Percentiles rank a stretch among this genome's conserved stretches.
Evolutionary conservation across 2,329 filamentous ascomycete species (phyloP).

Genomic region (Monosporascus sp.): DNA sequence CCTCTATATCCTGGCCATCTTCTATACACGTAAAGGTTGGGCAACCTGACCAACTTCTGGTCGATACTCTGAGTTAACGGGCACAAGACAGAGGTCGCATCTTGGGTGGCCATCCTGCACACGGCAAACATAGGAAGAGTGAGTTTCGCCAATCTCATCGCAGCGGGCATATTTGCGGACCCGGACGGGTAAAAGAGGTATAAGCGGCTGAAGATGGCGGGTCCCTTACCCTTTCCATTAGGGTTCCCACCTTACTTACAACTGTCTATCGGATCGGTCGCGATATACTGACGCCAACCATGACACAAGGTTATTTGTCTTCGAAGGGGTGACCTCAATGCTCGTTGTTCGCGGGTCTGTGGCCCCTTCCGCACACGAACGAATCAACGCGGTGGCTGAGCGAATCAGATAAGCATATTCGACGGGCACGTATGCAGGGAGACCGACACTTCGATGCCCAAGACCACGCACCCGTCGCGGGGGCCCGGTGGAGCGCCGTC

Average conservation of each 20-base stretch:
- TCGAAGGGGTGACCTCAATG: slow-evolving; percentile 23
- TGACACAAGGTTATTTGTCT: slow-evolving; percentile 17
- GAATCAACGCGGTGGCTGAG: slow-evolving; percentile 36
- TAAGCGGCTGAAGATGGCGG: slow-evolving; percentile 28
- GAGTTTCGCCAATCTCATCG: slow-evolving; percentile 6
- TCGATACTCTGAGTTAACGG: neutral
- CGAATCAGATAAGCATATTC: slow-evolving; percentile 34
- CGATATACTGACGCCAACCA: no score
- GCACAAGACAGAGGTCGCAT: slow-evolving; percentile 21
- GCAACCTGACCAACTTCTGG: neutral
- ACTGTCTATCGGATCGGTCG: no score
- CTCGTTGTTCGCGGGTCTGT: slow-evolving; percentile 26
- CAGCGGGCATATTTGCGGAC: slow-evolving; percentile 12
- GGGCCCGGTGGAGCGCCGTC: slow-evolving; percentile 41
- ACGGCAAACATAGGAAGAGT: slow-evolving; percentile 3
- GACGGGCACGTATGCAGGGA: slow-evolving; percentile 28
- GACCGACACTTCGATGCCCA: neutral
- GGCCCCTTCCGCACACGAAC: slow-evolving; percentile 28
- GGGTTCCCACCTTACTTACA: neutral
- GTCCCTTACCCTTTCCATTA: neutral
- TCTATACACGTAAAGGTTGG: slow-evolving; percentile 38
- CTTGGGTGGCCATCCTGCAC: slow-evolving; percentile 6
- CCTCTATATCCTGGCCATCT: slow-evolving; percentile 40
- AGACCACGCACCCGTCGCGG: slow-evolving; percentile 33
- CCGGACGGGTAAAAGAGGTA: slow-evolving; percentile 17